Evolutionary conservation across 2,329 filamentous ascomycete genomes (phyloP).

Genomic region (Sporothrix sp.): DNA sequence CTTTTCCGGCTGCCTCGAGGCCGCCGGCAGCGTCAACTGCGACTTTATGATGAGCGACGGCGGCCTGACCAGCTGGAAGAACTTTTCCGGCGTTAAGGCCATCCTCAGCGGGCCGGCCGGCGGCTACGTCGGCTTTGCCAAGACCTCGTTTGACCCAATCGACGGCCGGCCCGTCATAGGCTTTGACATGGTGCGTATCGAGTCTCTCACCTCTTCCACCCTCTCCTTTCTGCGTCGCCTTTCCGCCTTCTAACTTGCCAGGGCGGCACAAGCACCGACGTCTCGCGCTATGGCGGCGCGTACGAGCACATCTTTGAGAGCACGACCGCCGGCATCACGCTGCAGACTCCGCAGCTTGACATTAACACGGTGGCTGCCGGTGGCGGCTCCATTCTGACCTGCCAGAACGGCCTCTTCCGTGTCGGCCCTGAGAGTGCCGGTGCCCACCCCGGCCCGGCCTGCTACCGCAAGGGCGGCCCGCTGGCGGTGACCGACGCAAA

Average conservation of each 20-base stretch:
- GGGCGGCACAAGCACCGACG: constrained; percentile 26
- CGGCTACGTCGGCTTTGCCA: constrained; percentile 62
- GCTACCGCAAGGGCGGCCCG: constrained; percentile 49
- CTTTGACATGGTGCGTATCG: constrained; percentile 55
- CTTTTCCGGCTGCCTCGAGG: background rate
- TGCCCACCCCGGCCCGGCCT: constrained; percentile 57
- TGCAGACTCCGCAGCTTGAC: constrained; percentile 82
- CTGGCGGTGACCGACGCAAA: constrained; percentile 52
- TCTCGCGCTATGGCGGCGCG: constrained; percentile 32
- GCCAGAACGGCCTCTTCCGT: constrained; percentile 77
- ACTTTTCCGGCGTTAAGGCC: constrained; percentile 33
- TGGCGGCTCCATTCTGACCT: constrained; percentile 56
- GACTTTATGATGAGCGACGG: too few relatives aligned
- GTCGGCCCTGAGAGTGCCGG: constrained; percentile 74
- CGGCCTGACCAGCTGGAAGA: constrained; percentile 1
- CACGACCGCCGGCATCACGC: constrained; percentile 67
- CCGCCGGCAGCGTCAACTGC: constrained; percentile 25
- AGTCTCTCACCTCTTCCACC: too few relatives aligned
- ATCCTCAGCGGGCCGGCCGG: constrained; percentile 63
- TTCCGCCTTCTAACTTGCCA: too few relatives aligned
- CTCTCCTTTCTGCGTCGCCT: too few relatives aligned
- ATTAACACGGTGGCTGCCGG: constrained; percentile 86
- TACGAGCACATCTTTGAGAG: constrained; percentile 63
- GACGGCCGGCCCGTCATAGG: constrained; percentile 61
- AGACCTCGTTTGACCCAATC: constrained; percentile 60